Evolutionary conservation across 1,139 yeast species (phyloP).

Genomic region (Hansenula sp.): DNA sequence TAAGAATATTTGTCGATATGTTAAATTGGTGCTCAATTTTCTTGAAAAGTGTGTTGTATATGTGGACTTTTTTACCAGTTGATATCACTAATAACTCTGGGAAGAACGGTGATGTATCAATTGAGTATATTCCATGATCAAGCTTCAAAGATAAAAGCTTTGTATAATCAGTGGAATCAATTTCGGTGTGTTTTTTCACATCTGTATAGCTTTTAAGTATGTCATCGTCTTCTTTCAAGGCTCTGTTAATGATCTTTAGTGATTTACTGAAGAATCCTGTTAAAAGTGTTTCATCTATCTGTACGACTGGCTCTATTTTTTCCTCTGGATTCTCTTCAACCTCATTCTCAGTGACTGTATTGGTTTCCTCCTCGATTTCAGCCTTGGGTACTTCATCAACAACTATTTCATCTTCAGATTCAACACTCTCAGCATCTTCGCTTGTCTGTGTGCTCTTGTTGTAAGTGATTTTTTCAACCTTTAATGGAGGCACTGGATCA

Average conservation of each 20-base stretch:
- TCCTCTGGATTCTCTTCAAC: background rate
- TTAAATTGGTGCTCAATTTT: conserved; percentile 40
- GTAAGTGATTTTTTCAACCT: conserved; percentile 9
- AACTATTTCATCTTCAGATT: background rate
- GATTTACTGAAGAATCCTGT: conserved; percentile 31
- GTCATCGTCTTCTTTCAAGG: conserved; percentile 32
- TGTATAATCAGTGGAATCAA: conserved; percentile 9
- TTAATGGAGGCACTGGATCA: too few species aligned
- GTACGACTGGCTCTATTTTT: background rate
- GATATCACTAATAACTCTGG: conserved; percentile 31
- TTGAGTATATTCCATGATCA: conserved; percentile 14
- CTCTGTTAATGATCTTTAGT: conserved; percentile 36
- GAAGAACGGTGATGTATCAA: conserved; percentile 15
- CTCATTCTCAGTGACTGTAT: background rate
- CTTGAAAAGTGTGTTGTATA: conserved; percentile 16
- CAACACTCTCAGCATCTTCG: background rate
- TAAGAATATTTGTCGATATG: conserved; percentile 39
- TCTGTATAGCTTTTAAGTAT: conserved; percentile 28
- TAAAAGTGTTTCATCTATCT: conserved; percentile 14
- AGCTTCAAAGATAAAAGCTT: conserved; percentile 7
- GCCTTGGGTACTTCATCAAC: conserved; percentile 3
- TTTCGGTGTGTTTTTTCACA: conserved; percentile 9
- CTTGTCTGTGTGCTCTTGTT: conserved; percentile 18
- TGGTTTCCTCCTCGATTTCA: background rate
- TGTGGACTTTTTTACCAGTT: conserved; percentile 19